A percentile compares a stretch with the other conserved stretches of the same genome.
phyloP scores from a whole-genome alignment of 306 rosid species.

The Echinosophora koreensis region DNA sequence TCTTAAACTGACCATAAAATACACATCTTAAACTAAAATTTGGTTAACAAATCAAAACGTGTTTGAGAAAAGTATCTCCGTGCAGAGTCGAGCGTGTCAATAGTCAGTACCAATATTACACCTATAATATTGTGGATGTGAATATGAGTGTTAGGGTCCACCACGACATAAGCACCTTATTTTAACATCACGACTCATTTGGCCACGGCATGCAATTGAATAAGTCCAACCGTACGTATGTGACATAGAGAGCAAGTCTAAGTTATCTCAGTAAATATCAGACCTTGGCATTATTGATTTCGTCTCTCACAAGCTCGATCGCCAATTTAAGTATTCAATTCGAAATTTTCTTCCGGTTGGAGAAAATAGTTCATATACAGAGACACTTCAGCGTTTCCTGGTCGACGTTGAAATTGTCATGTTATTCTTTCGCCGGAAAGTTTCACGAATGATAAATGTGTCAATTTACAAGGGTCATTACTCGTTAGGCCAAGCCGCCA shows the following conservation, averaged over 20 bases:
- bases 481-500: background rate
- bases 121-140: background rate
- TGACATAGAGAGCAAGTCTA: background rate
- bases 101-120: background rate
- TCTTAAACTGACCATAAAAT: too few species aligned
- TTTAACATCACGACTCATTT: background rate
- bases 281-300: background rate
- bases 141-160: background rate
- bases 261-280: background rate
- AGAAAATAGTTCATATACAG: too few species aligned
- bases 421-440: too few species aligned
- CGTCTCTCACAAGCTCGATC: too few species aligned
- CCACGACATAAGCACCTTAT: background rate
- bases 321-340: too few species aligned
- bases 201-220: background rate
- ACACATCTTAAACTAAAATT: too few species aligned
- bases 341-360: too few species aligned
- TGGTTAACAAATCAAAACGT: too few species aligned
- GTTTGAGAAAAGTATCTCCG: background rate
- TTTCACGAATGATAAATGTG: too few species aligned
- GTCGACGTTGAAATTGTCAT: too few species aligned
- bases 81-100: background rate
- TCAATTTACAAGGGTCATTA: too few species aligned
- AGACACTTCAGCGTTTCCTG: too few species aligned
- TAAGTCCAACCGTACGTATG: background rate